Evolutionary conservation across 2,329 filamentous ascomycete genomes (phyloP), one percentile per base, ranked within the genome.

Genomic region (Sarocladiaceae sp.): DNA sequence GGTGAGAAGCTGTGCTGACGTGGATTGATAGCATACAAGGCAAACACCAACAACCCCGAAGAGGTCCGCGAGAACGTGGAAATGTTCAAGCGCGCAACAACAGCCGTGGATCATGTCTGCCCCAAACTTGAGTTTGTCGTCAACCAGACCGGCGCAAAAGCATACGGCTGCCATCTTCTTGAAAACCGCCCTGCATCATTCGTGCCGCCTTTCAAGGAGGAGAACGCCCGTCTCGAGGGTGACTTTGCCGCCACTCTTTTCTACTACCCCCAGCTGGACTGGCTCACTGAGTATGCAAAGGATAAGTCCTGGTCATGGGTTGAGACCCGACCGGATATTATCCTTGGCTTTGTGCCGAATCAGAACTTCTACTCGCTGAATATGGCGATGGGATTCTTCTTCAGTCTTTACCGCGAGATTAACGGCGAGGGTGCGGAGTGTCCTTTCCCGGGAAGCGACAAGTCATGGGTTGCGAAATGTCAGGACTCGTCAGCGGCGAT

Each of bases 81-180:
- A 1, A 72, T 75, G 66, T 71, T 71, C 53, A 62, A 68, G 56
- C 60, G 67, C 42, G 65, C 68, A 5, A 64, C 67, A n/a, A 64
- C 60, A 15, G 64, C 67, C 18, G 56, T 66, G 17, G 65, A 70
- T 53, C 53, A 53, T 25, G 60, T 70, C 15, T 68, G 59, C 57
- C 62, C 56, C 42, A 60, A 33, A 33, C 67, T 65, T 56, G 67
- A 69, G 62, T 71, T 67, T 59, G 64, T 67, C 25, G 59, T 71
- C 17, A 60, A 66, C 13, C 64, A 65, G 51, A 68, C 65, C 5
- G 67, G 67, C 20, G 61, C 64, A 18, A 69, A 70, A 56, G 61
- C 63, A 31, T 71, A 70, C 60, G 72, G 72, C 47, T 71, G 68
- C 54, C 70, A 74, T 52, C 65, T 72, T 46, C 60, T 72, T 10